A percentile compares a stretch with the other conserved stretches of the same genome.
phyloP scores from a whole-genome alignment of 2,329 filamentous ascomycete species.

The Talaromyces islandicus region DNA sequence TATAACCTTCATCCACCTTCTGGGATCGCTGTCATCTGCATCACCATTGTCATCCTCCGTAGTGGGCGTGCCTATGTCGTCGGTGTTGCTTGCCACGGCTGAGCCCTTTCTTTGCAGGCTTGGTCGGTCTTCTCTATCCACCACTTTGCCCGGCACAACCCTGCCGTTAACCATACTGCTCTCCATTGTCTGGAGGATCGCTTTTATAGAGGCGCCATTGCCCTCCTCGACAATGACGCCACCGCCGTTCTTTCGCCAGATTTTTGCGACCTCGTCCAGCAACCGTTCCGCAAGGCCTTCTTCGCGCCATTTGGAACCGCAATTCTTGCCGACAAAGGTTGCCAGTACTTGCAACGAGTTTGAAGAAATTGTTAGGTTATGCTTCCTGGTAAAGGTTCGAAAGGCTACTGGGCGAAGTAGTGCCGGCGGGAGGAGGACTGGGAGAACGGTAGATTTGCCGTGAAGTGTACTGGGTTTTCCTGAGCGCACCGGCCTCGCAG shows the following conservation, averaged over 20 bases:
- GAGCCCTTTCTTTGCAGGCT: slow-evolving; percentile 43
- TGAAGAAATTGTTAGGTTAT: slow-evolving; percentile 86
- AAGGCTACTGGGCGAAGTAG: slow-evolving; percentile 88
- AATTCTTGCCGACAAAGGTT: slow-evolving; percentile 85
- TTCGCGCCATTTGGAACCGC: slow-evolving; percentile 93
- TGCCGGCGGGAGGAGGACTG: slow-evolving; percentile 80
- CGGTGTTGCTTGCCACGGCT: slow-evolving; percentile 17
- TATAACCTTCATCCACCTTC: slow-evolving; percentile 78
- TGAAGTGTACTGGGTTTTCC: background rate
- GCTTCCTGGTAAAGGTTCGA: slow-evolving; percentile 93
- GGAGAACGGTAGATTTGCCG: slow-evolving; percentile 57
- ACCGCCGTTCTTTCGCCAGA: slow-evolving; percentile 85
- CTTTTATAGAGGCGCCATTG: slow-evolving; percentile 60
- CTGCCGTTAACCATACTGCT: slow-evolving; percentile 83
- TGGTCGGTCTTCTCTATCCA: slow-evolving; percentile 16
- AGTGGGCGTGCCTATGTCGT: slow-evolving; percentile 4
- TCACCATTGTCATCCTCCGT: slow-evolving; percentile 48
- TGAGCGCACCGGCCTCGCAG: slow-evolving; percentile 62
- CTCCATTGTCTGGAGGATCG: slow-evolving; percentile 77
- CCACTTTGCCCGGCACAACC: slow-evolving; percentile 43
- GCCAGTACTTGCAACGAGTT: slow-evolving; percentile 79
- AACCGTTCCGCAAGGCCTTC: slow-evolving; percentile 89
- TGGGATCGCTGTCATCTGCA: slow-evolving; percentile 60
- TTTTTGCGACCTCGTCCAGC: slow-evolving; percentile 81
- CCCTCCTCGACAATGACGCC: slow-evolving; percentile 86